Evolutionary conservation across 257 asterid species (phyloP).

Genomic region (Rhazya stricta): DNA sequence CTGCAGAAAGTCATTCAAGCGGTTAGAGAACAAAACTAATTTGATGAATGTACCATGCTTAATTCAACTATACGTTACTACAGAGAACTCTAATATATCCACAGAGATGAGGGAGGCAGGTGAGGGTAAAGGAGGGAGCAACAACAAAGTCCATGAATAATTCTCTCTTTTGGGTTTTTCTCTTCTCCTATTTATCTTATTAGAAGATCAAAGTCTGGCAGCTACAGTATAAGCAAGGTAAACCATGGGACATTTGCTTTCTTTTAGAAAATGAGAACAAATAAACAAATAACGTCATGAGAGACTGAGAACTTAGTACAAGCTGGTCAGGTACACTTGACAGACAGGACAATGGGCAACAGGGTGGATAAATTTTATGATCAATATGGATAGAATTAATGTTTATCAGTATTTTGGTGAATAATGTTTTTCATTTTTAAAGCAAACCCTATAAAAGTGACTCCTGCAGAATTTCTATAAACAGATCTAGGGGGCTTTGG

Average conservation of each 20-base stretch:
- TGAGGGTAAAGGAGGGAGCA: neutral
- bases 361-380: too few relatives aligned
- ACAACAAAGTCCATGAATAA: neutral
- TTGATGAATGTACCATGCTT: neutral
- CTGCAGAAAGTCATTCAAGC: conserved; percentile 7
- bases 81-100: neutral
- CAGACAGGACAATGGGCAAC: neutral
- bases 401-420: neutral
- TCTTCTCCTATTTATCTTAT: neutral
- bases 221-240: too few relatives aligned
- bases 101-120: neutral
- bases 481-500: too few relatives aligned
- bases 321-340: neutral
- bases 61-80: neutral
- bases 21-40: neutral
- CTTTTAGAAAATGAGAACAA: neutral
- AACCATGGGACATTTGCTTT: neutral
- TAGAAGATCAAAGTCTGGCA: neutral
- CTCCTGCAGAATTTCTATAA: neutral
- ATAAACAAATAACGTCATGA: neutral
- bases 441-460: neutral
- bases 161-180: neutral
- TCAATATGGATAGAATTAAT: neutral
- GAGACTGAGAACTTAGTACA: neutral
- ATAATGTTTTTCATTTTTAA: too few relatives aligned